phyloP scores from a whole-genome alignment of 768 basidiomycete genomes.

The Trametes cubensis region DNA sequence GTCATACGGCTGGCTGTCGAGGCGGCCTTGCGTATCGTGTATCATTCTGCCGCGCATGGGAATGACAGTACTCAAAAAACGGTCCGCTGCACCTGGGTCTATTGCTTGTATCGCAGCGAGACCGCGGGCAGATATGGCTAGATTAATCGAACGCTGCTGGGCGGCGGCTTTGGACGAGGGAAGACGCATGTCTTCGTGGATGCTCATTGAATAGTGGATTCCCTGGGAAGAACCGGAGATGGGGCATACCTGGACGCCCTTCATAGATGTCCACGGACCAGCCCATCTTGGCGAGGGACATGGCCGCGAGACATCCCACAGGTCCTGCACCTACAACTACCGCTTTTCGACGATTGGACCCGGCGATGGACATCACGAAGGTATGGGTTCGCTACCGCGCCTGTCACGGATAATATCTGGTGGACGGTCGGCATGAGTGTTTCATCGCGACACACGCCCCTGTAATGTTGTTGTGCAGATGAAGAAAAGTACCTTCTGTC shows the following conservation, averaged over 20 bases:
- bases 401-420: constrained; percentile 23
- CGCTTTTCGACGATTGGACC: constrained; percentile 43
- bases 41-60: constrained; percentile 98
- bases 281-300: constrained; percentile 82
- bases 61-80: constrained; percentile 78
- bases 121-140: constrained; percentile 93
- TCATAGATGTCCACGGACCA: constrained; percentile 86
- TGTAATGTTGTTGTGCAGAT: not conserved
- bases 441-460: constrained; percentile 6
- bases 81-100: constrained; percentile 66
- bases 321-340: constrained; percentile 87
- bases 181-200: constrained; percentile 66
- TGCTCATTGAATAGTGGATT: constrained; percentile 18
- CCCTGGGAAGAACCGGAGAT: constrained; percentile 22
- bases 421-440: constrained; percentile 6
- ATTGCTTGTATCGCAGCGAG: constrained; percentile 85
- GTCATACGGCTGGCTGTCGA: constrained; percentile 87
- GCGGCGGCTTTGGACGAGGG: constrained; percentile 64
- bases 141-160: constrained; percentile 90
- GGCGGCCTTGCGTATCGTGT: constrained; percentile 70
- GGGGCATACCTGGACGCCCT: constrained; percentile 65
- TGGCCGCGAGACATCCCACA: constrained; percentile 89
- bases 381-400: constrained; percentile 3
- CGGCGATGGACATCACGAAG: constrained; percentile 11
- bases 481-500: constrained; percentile 5